Evolutionary conservation across 805 yeast genomes (phyloP).

Genomic region (Yarrowia sp.): DNA sequence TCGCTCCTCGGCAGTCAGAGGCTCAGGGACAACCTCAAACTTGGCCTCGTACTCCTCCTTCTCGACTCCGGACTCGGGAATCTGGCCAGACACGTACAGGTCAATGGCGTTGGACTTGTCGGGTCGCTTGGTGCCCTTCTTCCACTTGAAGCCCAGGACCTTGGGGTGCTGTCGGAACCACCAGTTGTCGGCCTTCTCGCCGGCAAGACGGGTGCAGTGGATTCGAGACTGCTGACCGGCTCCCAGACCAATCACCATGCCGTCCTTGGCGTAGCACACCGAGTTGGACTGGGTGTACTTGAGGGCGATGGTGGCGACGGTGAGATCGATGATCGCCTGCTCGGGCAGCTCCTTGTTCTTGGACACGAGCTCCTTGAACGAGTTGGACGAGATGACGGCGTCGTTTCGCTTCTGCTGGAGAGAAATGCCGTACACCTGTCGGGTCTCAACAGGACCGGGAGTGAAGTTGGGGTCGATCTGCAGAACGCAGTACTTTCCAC

Average conservation of each 20-base stretch:
- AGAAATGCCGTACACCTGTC: constrained; percentile 96
- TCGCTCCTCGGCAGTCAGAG: constrained; percentile 83
- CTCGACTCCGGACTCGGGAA: constrained; percentile 92
- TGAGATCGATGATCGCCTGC: constrained; percentile 90
- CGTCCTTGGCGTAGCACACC: constrained; percentile 97
- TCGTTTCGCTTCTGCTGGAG: constrained; percentile 97
- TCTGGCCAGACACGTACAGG: constrained; percentile 86
- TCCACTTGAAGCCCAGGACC: constrained; percentile 94
- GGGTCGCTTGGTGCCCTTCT: constrained; percentile 97
- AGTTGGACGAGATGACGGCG: constrained; percentile 87
- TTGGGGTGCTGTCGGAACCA: constrained; percentile 99
- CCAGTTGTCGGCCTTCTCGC: constrained; percentile 99
- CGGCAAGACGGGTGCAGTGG: constrained; percentile 98
- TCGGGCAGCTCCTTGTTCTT: constrained; percentile 85
- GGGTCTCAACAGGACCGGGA: constrained; percentile 81
- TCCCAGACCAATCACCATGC: constrained; percentile 99
- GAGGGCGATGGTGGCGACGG: constrained; percentile 96
- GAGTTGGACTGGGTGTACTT: constrained; percentile 99
- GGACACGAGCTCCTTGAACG: constrained; percentile 92
- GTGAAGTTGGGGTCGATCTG: constrained; percentile 94
- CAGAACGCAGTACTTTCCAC: constrained; percentile 94
- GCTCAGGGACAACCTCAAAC: constrained; percentile 82
- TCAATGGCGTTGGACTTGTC: constrained; percentile 98
- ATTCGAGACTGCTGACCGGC: constrained; percentile 99
- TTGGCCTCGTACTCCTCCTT: constrained; percentile 89